Evolutionary conservation across 2,329 filamentous ascomycete species (phyloP).

Genomic region (Pseudogymnoascus sp.): DNA sequence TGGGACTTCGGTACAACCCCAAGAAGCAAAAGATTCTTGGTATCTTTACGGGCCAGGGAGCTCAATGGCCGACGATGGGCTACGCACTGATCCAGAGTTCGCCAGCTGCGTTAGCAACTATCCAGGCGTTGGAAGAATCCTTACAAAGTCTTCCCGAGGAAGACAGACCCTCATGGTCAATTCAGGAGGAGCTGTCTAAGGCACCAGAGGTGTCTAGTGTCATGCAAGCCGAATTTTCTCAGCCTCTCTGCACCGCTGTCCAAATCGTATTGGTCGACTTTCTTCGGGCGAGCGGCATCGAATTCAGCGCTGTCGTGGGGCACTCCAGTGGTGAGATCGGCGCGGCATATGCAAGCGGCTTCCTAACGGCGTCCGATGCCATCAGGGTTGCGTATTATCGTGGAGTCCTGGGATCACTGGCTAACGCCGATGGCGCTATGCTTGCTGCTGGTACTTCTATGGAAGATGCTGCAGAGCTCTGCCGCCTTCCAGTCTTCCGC

Average conservation of each 20-base stretch:
- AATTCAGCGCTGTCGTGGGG: conserved; percentile 26
- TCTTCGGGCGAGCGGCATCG: conserved; percentile 35
- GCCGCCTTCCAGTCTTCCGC: neutral
- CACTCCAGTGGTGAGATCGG: conserved; percentile 44
- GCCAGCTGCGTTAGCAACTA: neutral
- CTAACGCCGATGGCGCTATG: conserved; percentile 40
- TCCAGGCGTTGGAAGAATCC: neutral
- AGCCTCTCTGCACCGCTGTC: conserved; percentile 40
- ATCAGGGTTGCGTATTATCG: conserved; percentile 39
- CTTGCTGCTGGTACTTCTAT: conserved; percentile 39
- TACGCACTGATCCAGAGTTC: conserved; percentile 14
- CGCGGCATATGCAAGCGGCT: conserved; percentile 37
- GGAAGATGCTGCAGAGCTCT: conserved; percentile 15
- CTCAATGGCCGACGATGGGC: conserved; percentile 22
- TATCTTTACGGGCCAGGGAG: conserved; percentile 23
- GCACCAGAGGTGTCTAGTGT: conserved; percentile 23
- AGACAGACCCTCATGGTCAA: conserved; percentile 11
- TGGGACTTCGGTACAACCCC: neutral
- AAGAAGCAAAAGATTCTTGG: conserved; percentile 12
- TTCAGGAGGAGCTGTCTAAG: neutral
- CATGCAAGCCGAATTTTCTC: conserved; percentile 33
- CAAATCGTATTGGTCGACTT: conserved; percentile 41
- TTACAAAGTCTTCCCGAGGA: conserved; percentile 10
- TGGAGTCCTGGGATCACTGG: conserved; percentile 10
- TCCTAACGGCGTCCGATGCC: conserved; percentile 27